Conservation (phyloP, 768 basidiomycete genomes). For the Russula brevipes region DNA sequence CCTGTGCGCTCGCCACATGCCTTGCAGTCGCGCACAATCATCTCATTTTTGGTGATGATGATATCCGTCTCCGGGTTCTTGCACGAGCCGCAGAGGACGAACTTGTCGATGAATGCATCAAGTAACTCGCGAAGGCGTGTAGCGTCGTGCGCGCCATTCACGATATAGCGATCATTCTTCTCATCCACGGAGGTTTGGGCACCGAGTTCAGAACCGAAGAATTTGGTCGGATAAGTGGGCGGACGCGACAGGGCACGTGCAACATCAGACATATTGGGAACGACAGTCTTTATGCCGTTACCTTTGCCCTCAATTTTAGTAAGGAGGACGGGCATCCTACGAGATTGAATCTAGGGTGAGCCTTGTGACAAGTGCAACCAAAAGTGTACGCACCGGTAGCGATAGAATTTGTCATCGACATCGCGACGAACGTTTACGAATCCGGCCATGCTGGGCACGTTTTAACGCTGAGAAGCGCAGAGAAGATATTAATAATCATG, state of each 20-base stretch:
- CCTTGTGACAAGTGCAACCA: no score
- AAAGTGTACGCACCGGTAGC: constrained; percentile 62
- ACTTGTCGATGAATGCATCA: constrained; percentile 97
- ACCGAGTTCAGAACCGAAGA: constrained; percentile 97
- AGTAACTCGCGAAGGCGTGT: constrained; percentile 90
- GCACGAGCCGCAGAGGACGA: constrained; percentile 94
- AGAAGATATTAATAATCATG: constrained; percentile 4
- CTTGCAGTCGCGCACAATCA: constrained; percentile 95
- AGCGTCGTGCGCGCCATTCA: constrained; percentile 94
- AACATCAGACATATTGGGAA: constrained; percentile 98
- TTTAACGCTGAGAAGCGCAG: constrained; percentile 50
- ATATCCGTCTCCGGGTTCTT: constrained; percentile 99
- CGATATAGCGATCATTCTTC: constrained; percentile 96
- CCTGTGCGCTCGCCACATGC: constrained; percentile 91
- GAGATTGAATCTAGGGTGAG: neutral
- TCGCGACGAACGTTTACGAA: constrained; percentile 92
- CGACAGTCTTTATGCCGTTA: constrained; percentile 98
- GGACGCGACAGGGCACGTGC: constrained; percentile 93
- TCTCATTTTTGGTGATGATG: constrained; percentile 81
- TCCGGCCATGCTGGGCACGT: constrained; percentile 76
- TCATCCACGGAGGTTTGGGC: constrained; percentile 96
- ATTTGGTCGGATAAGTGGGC: constrained; percentile 96
- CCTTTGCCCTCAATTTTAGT: constrained; percentile 99
- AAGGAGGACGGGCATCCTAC: constrained; percentile 87
- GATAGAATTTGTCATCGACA: constrained; percentile 96